Evolutionary conservation across 176 grass and related monocot genomes (phyloP).

Genomic region (Ampelocalamus luodianensis): DNA sequence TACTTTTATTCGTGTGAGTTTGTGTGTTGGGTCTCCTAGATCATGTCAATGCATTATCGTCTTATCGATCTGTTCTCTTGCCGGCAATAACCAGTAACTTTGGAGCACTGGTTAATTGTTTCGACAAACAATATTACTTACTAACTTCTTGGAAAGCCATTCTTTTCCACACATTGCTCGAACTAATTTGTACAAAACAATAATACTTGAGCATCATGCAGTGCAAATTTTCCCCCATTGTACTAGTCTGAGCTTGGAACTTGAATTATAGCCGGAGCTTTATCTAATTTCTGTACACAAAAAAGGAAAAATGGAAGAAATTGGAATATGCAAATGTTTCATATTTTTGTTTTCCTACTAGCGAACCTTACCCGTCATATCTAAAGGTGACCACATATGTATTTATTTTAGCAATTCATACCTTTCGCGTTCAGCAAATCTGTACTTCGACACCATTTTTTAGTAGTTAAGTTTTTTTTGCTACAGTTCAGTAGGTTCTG

Average conservation of each 20-base stretch:
- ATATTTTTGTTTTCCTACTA: neutral
- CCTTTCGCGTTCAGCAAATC: constrained; percentile 28
- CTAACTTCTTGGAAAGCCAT: neutral
- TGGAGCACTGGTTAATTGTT: neutral
- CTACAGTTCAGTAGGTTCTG: neutral
- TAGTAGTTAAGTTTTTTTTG: neutral
- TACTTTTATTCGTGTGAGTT: constrained; percentile 19
- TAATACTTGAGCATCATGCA: neutral
- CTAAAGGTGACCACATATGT: neutral
- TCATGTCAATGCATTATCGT: neutral
- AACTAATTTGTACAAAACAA: neutral
- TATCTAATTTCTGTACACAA: neutral
- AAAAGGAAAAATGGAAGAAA: neutral
- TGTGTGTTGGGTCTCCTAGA: neutral
- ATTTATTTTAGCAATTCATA: neutral
- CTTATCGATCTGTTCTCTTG: neutral
- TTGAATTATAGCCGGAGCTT: neutral
- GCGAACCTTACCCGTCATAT: neutral
- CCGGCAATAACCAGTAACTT: neutral
- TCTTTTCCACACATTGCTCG: neutral
- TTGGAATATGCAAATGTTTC: neutral
- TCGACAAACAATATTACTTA: neutral
- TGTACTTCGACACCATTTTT: neutral
- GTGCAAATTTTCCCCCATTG: neutral
- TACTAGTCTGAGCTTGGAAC: neutral